phyloP scores from a whole-genome alignment of 805 yeast genomes.

The Starmera quercuum region DNA sequence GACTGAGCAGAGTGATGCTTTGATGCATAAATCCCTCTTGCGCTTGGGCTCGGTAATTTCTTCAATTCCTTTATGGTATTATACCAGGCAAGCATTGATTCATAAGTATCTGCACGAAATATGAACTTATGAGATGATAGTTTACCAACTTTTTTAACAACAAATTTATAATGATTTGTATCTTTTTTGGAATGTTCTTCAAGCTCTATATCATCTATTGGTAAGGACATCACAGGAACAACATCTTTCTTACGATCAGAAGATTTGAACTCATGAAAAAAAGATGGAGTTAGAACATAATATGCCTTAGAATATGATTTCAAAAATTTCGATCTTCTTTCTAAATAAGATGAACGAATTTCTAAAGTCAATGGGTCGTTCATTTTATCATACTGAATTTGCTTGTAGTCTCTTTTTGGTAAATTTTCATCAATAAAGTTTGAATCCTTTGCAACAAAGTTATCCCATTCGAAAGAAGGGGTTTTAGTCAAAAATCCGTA shows the following conservation, averaged over 20 bases:
- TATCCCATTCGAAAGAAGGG: constrained; percentile 82
- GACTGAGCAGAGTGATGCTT: constrained; percentile 12
- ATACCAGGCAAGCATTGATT: constrained; percentile 78
- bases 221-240: constrained; percentile 73
- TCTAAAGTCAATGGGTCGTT: constrained; percentile 61
- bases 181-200: constrained; percentile 78
- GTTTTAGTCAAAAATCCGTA: constrained; percentile 68
- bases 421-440: constrained; percentile 59
- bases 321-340: constrained; percentile 83
- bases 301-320: constrained; percentile 88
- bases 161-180: constrained; percentile 63
- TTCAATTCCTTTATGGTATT: constrained; percentile 68
- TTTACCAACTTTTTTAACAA: constrained; percentile 68
- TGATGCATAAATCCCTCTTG: constrained; percentile 17
- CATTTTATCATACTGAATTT: constrained; percentile 59
- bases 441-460: constrained; percentile 65
- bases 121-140: constrained; percentile 88
- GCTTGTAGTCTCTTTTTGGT: constrained; percentile 54
- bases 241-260: constrained; percentile 77
- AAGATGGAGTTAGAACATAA: constrained; percentile 86
- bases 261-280: constrained; percentile 83
- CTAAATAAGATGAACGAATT: constrained; percentile 73
- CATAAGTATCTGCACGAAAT: constrained; percentile 83
- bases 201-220: constrained; percentile 72
- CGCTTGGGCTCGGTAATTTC: constrained; percentile 36